Evolutionary conservation across 306 rosid genomes (phyloP).

Genomic region (Pueraria montana): DNA sequence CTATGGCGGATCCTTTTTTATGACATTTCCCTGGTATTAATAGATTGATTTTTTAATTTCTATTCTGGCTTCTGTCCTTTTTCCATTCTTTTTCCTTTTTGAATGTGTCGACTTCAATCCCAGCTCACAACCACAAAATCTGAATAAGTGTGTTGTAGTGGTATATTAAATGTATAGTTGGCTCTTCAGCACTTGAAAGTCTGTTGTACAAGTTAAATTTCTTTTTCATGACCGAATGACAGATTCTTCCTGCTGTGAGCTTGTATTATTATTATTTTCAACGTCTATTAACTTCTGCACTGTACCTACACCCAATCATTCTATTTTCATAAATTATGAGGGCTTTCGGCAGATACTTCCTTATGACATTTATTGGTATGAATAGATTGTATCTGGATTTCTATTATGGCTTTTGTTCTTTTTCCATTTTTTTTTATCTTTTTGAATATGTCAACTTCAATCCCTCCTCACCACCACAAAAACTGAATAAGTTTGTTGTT

Average conservation of each 20-base stretch:
- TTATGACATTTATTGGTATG: neutral
- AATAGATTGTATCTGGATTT: neutral
- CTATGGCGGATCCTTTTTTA: neutral
- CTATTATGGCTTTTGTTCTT: neutral
- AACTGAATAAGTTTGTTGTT: neutral
- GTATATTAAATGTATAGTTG: no score
- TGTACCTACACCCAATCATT: neutral
- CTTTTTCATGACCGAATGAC: neutral
- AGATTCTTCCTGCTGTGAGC: neutral
- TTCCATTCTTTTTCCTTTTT: neutral
- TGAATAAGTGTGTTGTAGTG: neutral
- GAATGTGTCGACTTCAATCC: constrained; percentile 35
- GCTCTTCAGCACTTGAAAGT: constrained; percentile 37
- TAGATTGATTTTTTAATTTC: neutral
- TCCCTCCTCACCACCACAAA: constrained; percentile 8
- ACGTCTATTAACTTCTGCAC: neutral
- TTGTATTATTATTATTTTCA: neutral
- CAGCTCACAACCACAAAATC: constrained; percentile 29
- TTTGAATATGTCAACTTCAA: constrained; percentile 33
- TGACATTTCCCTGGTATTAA: constrained; percentile 1
- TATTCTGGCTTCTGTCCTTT: neutral
- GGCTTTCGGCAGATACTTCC: neutral
- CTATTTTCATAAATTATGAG: neutral
- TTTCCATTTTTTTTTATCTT: neutral
- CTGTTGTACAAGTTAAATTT: constrained; percentile 9